Evolutionary conservation across 768 basidiomycete genomes (phyloP).

Genomic region (Crassisporium funariophilum): DNA sequence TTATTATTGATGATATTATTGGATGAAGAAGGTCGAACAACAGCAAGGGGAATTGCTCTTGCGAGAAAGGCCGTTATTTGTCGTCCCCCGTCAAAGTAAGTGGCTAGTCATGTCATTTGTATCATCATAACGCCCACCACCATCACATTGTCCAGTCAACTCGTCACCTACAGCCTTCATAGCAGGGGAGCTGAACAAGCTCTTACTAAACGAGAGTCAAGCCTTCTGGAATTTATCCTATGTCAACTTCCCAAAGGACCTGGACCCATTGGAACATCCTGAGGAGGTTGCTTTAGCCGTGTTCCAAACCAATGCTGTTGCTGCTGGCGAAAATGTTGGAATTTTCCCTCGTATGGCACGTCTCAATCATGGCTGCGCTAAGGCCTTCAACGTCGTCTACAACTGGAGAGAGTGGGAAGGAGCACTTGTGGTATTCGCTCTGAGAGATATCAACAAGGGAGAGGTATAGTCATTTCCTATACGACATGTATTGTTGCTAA

Average conservation of each 20-base stretch:
- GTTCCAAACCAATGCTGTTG: conserved; percentile 67
- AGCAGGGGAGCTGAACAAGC: conserved; percentile 31
- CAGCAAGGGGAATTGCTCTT: conserved; percentile 64
- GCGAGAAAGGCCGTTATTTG: conserved; percentile 55
- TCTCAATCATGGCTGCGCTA: conserved; percentile 69
- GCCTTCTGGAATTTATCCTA: conserved; percentile 60
- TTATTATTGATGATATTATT: not conserved
- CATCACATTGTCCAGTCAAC: conserved; percentile 31
- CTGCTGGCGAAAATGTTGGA: conserved; percentile 53
- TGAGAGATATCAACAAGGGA: conserved; percentile 54
- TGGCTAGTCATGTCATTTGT: conserved; percentile 2
- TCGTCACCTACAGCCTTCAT: conserved; percentile 51
- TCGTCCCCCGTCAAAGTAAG: conserved; percentile 52
- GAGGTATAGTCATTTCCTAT: conserved; percentile 35
- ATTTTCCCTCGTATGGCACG: conserved; percentile 72
- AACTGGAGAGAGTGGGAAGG: conserved; percentile 54
- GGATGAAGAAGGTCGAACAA: too few species aligned
- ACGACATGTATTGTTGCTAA: conserved; percentile 2
- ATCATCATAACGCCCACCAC: not conserved
- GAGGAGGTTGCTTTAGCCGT: conserved; percentile 61
- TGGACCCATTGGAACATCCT: conserved; percentile 37
- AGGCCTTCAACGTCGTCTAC: conserved; percentile 69
- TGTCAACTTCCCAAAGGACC: conserved; percentile 47
- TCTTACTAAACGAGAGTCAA: conserved; percentile 34
- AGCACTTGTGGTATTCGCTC: conserved; percentile 55